Evolutionary conservation across 257 asterid genomes (phyloP), one percentile per base, ranked within the genome.

Genomic region (Salvia rosmarinus): DNA sequence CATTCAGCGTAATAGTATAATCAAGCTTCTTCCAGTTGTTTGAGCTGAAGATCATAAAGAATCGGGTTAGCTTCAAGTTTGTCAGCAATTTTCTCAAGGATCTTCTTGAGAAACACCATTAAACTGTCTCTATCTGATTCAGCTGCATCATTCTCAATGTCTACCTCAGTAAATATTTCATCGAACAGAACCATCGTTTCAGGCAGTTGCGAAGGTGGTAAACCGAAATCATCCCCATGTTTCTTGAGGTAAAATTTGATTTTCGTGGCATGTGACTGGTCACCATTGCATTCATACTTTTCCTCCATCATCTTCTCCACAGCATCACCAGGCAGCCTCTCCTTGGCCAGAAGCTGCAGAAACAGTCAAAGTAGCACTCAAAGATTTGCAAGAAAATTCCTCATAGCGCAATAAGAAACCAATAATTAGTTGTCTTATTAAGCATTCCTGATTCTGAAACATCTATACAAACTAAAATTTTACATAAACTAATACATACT

Each of bases 61-160:
- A 82, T 75, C 16, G 91, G 88, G 69, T 51, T 80, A 56, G 79
- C 87, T 75, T 86, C 87, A 60, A 86, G 87, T 67, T 80, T 83
- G 66, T 77, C 87, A 3, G 85, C 87, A 68, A 86, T 76, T 72
- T 80, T 80, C 77, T 75, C 82, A 69, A 86, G 85, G 74, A 86
- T 50, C 55, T 80, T 76, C 80, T 71, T 86, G 46, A 83, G 61
- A 50, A 78, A 63, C 72, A 68, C 40, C 74, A 9, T 10, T 32
- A 79, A 62, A 55, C 73, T 68, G 50, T 64, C 83, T 14, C 77
- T 70, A 30, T 70, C 78, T 11, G 81, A 72, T 50, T 34, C 83
- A 32, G 55, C 54, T 19, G 54, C 63, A 10, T 23, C 71, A 42
- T 49, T 61, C 52, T 17, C 61, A 55, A 68, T 72, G 66, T 67